Conservation (phyloP, 2,329 filamentous ascomycete genomes). For the Cladosporium velox region DNA sequence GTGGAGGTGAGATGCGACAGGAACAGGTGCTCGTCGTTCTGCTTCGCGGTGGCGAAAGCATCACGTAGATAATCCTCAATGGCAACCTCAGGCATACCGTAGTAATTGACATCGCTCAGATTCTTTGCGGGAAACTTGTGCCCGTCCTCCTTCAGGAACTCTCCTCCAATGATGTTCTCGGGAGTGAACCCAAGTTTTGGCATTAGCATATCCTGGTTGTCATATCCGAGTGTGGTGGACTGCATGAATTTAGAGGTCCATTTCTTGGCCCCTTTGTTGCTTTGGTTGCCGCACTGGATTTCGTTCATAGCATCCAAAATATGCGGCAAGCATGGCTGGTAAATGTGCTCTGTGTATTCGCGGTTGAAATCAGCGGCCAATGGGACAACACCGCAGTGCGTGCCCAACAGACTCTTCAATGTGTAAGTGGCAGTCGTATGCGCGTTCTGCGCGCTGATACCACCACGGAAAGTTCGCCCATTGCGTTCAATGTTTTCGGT, state of each 20-base stretch:
- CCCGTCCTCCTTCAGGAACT: constrained; percentile 32
- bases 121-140: constrained; percentile 18
- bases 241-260: constrained; percentile 35
- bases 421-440: constrained; percentile 44
- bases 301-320: constrained; percentile 42
- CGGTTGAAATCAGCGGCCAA: constrained; percentile 45
- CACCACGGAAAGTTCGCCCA: constrained; percentile 12
- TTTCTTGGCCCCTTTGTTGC: constrained; percentile 16
- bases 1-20: constrained; percentile 42
- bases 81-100: constrained; percentile 47
- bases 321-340: constrained; percentile 45
- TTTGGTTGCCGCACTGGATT: constrained; percentile 27
- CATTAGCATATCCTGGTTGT: constrained; percentile 41
- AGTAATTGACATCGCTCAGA: constrained; percentile 44
- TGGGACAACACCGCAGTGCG: constrained; percentile 44
- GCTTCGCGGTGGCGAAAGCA: constrained; percentile 36
- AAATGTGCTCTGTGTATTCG: constrained; percentile 40
- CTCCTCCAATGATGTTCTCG: constrained; percentile 35
- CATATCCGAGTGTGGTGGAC: constrained; percentile 43
- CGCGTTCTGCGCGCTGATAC: constrained; percentile 34
- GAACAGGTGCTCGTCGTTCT: constrained; percentile 39
- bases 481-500: constrained; percentile 14
- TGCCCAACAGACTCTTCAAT: constrained; percentile 43
- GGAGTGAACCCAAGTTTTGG: constrained; percentile 42
- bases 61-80: constrained; percentile 44